Base-by-base conservation (phyloP, 352 stramenopile genomes). In the Globisporangium polare region DNA sequence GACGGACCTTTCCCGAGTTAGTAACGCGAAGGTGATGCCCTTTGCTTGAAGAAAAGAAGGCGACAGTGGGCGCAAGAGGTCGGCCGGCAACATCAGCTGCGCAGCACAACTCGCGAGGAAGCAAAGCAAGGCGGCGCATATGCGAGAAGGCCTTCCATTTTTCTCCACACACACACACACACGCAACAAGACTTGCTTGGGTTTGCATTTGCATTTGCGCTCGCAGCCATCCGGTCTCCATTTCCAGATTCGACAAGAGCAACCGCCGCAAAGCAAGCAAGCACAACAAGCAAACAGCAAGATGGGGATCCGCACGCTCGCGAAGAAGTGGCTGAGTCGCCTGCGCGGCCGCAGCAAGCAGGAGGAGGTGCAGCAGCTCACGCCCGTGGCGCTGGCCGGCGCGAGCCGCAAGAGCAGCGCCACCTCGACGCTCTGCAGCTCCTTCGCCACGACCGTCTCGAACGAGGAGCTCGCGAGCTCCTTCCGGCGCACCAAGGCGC, bases 321-420 rank as follows among this genome's bases (percentile, higher is more conserved):
- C 82, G 8, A 69, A 75, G 46, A 76, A 77, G 52, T 77, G 82
- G 51, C 41, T 92, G 27, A 71, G 67, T n/a, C 71, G 70, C 42
- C 61, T 92, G 56, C 65, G 74, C 58, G 69, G 71, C 12, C 70
- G 73, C 27, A 75, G 71, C 58, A 77, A 85, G 56, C 70, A 88
- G 41, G 69, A 89, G 53, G 82, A 92, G 39, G 78, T 66, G 42
- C 60, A 74, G 37, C 68, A 87, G 62, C 67, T 92, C 57, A 70
- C 71, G 59, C 80, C 82, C 35, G 80, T 90, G 46, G 80, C 82
- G n/a, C 75, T 92, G 5, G 80, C 80, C 5, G 82, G 82, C 20
- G 80, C 80, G 55, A 92, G 82, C 46, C 82, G 80, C 53, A 73
- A 77, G 60, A 75, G 71, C 26, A 65, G 68, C 29, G 72, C 57